Conservation (phyloP, 768 basidiomycete genomes). For the Russula emetica region DNA sequence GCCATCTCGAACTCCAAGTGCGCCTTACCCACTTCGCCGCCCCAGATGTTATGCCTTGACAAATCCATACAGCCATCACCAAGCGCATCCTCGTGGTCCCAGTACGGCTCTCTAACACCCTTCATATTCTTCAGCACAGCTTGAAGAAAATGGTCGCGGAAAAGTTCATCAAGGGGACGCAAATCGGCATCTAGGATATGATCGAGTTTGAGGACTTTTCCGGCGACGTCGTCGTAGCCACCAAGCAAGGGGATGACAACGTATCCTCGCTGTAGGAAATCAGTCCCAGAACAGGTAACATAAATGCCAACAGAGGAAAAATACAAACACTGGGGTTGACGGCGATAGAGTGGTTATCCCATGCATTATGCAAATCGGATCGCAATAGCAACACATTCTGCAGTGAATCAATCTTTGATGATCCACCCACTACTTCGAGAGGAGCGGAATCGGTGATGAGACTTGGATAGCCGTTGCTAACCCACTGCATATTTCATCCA, state of each 20-base stretch:
- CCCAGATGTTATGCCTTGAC: not conserved
- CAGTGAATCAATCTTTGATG: not conserved
- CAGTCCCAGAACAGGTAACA: not conserved
- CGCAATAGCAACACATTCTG: not conserved
- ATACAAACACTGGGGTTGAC: not conserved
- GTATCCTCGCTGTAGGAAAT: not conserved
- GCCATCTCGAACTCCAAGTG: not conserved
- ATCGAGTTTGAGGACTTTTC: slow-evolving; percentile 1
- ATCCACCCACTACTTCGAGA: not conserved
- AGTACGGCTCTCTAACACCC: not conserved
- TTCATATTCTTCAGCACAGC: slow-evolving; percentile 15
- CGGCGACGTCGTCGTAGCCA: not conserved
- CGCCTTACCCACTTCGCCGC: not conserved
- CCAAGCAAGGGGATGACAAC: not conserved
- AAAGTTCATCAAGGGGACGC: slow-evolving; percentile 1
- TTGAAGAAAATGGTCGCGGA: slow-evolving; percentile 6
- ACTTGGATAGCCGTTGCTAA: not conserved
- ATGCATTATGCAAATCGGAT: not conserved
- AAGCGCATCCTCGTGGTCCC: slow-evolving; percentile 2
- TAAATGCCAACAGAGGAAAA: not conserved
- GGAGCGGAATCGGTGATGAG: not conserved
- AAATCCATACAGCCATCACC: not conserved
- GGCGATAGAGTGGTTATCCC: not conserved
- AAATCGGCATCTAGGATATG: not conserved
- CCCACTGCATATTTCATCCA: not conserved